Evolutionary conservation across 2,329 filamentous ascomycete species (phyloP).

Genomic region (Pyricularia pennisetigena): DNA sequence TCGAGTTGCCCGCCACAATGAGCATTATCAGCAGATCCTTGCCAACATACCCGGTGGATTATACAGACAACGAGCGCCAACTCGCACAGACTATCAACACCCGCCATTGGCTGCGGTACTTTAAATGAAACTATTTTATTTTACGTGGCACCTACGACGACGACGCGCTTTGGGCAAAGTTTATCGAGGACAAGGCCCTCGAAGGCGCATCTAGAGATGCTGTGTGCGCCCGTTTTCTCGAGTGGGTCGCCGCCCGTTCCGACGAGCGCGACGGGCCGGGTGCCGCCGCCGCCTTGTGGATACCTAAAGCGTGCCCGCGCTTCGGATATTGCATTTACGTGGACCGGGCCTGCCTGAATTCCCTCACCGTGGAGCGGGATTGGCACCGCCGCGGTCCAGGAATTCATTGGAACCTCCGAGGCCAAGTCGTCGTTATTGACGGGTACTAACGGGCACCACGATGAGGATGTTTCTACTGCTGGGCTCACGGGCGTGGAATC

Average conservation of each 20-base stretch:
- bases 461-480: neutral
- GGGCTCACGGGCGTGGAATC: neutral
- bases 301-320: neutral
- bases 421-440: neutral
- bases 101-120: neutral
- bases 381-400: neutral
- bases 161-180: neutral
- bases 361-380: neutral
- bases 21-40: neutral
- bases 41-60: neutral
- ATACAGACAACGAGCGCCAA: neutral
- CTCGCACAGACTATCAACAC: neutral
- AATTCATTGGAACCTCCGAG: neutral
- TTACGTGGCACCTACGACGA: neutral
- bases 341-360: neutral
- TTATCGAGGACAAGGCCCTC: neutral
- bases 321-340: neutral
- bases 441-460: neutral
- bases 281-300: neutral
- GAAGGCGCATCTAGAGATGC: neutral
- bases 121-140: constrained; percentile 1
- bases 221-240: neutral
- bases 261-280: neutral
- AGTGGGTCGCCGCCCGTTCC: neutral
- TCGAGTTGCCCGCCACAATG: neutral